These are phyloP conservation scores for Eucalyptus caleyi DNA, from an alignment of 345 rosid species.

Conservation along the genomic window DNA sequence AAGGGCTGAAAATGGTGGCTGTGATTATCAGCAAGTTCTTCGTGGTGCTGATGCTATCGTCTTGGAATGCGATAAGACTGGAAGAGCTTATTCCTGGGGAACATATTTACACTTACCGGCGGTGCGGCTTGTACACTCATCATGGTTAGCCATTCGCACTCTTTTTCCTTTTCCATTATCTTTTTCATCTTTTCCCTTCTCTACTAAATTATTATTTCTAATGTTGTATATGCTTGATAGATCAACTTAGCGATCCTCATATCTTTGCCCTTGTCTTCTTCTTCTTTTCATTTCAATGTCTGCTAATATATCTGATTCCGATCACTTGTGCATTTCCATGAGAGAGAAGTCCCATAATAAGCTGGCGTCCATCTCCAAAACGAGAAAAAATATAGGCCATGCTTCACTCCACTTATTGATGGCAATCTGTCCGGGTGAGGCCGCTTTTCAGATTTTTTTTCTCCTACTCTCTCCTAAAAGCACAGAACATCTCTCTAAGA, in stretches of 20 bases:
- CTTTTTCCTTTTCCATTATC: background rate
- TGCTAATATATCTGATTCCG: background rate
- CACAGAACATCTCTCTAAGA: background rate
- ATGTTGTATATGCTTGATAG: background rate
- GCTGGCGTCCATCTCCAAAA: background rate
- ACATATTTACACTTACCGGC: background rate
- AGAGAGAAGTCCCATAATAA: background rate
- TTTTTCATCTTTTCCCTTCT: background rate
- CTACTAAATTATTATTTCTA: background rate
- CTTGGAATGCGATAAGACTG: fast-evolving
- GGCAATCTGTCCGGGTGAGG: background rate
- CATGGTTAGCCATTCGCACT: background rate
- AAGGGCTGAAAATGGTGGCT: background rate
- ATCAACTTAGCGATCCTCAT: background rate
- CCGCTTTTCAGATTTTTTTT: background rate
- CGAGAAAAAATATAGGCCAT: background rate
- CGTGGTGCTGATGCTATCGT: background rate
- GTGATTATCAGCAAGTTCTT: background rate
- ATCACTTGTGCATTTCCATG: background rate
- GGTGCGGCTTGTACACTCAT: background rate
- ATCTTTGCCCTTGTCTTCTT: background rate
- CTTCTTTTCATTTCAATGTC: background rate
- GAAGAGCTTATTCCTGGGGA: background rate
- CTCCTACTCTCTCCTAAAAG: background rate
- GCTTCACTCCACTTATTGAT: background rate